These are phyloP conservation scores for Phyllosticta citrichinensis DNA, from an alignment of 2,329 filamentous ascomycete genomes.

Conservation along the genomic window DNA sequence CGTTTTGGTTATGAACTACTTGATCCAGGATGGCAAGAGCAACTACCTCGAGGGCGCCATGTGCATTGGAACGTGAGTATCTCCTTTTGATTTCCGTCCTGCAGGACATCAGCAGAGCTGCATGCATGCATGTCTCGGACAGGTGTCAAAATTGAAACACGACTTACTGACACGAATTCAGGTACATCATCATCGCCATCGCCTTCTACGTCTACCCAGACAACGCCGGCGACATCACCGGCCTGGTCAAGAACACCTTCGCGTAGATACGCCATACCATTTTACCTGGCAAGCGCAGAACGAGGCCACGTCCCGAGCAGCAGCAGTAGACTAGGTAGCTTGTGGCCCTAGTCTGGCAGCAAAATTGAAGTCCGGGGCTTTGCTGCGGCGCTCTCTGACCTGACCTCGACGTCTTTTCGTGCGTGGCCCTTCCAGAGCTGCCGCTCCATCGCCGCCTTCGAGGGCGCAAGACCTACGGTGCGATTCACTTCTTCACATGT, in stretches of 20 bases:
- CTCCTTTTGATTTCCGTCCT: background rate
- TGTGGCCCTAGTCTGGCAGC: background rate
- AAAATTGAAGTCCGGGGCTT: background rate
- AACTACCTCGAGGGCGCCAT: constrained; percentile 77
- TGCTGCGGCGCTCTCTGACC: background rate
- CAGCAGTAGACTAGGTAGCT: background rate
- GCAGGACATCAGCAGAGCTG: background rate
- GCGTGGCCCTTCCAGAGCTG: too few species aligned
- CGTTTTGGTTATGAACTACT: constrained; percentile 77
- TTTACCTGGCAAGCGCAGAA: background rate
- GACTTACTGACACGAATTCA: background rate
- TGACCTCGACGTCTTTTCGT: too few species aligned
- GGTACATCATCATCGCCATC: constrained; percentile 49
- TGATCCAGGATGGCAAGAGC: constrained; percentile 74
- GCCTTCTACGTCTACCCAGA: constrained; percentile 54
- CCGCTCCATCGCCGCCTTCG: too few species aligned
- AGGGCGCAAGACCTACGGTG: background rate
- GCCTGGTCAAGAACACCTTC: background rate
- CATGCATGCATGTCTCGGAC: constrained; percentile 10
- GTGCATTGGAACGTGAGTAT: constrained; percentile 34
- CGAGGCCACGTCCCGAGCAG: background rate
- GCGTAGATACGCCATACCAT: background rate
- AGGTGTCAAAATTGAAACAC: background rate
- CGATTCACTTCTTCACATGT: background rate
- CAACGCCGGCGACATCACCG: constrained; percentile 29